Conservation (phyloP, 768 basidiomycete species). For the Phallus indusiatus region DNA sequence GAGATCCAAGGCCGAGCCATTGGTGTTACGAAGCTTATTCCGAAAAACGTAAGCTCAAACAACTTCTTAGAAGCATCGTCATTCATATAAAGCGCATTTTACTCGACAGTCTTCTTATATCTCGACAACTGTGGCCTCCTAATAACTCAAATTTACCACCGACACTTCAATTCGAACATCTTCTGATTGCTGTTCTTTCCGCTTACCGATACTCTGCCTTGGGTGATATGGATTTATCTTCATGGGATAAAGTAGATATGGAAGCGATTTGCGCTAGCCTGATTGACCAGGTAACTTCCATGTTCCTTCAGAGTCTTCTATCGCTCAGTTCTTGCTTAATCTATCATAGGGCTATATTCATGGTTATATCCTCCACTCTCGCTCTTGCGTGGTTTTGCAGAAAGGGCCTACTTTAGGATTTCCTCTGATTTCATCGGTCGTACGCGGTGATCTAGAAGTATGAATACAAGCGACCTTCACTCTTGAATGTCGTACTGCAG, state of each 20-base stretch:
- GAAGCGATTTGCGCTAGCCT: conserved; percentile 9
- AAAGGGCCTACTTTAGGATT: conserved; percentile 7
- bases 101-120: not conserved
- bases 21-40: conserved; percentile 6
- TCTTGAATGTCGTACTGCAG: too few relatives aligned
- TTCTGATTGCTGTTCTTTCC: not conserved
- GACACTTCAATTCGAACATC: conserved; percentile 6
- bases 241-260: conserved; percentile 8
- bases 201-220: conserved; percentile 7
- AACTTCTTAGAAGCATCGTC: not conserved
- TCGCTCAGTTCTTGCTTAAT: not conserved
- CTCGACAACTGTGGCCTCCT: conserved; percentile 6
- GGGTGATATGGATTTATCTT: conserved; percentile 1
- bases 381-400: conserved; percentile 6
- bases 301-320: not conserved
- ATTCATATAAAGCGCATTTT: not conserved
- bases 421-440: not conserved
- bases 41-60: conserved; percentile 1
- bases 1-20: conserved; percentile 3
- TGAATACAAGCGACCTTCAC: not conserved
- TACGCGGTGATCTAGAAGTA: not conserved
- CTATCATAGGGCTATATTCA: conserved; percentile 6
- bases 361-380: conserved; percentile 8
- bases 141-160: not conserved
- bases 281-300: conserved; percentile 4